Conservation (phyloP, 768 basidiomycete genomes). For the Pulveroboletus sp. region DNA sequence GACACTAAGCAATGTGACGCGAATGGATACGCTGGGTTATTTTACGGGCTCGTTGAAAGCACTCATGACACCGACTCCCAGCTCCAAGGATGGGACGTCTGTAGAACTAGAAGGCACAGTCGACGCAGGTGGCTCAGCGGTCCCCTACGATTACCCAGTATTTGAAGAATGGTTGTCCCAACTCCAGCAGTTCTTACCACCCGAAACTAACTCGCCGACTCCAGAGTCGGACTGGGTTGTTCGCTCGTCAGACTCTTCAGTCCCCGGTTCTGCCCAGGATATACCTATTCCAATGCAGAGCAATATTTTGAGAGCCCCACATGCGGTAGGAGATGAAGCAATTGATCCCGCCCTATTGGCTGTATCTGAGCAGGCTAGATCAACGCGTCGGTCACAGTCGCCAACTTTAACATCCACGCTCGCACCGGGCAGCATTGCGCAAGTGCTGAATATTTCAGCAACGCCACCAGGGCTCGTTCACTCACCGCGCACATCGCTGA, state of each 20-base stretch:
- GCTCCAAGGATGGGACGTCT: constrained; percentile 7
- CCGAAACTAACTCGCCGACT: constrained; percentile 4
- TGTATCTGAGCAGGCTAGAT: constrained; percentile 18
- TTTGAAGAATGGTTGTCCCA: constrained; percentile 51
- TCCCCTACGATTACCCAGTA: constrained; percentile 33
- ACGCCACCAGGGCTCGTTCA: constrained; percentile 19
- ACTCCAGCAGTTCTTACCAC: constrained; percentile 41
- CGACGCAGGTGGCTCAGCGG: constrained; percentile 5
- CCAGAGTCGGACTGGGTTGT: constrained; percentile 9
- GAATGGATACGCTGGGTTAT: constrained; percentile 28
- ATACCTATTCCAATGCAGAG: neutral
- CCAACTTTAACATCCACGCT: neutral
- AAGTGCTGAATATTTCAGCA: constrained; percentile 1
- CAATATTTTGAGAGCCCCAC: neutral
- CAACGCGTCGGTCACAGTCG: neutral
- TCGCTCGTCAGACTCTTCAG: neutral
- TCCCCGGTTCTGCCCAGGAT: neutral
- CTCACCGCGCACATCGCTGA: constrained; percentile 31
- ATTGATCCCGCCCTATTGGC: constrained; percentile 33
- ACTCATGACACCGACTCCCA: constrained; percentile 4
- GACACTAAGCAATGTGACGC: neutral
- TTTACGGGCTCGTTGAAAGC: constrained; percentile 38
- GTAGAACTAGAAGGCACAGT: constrained; percentile 6
- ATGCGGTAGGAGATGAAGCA: constrained; percentile 15
- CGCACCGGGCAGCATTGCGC: neutral